Percentiles rank a stretch among this genome's conserved stretches.
Conservation (phyloP, 495 filamentous ascomycete species). For the Aspergillus mulundensis region DNA sequence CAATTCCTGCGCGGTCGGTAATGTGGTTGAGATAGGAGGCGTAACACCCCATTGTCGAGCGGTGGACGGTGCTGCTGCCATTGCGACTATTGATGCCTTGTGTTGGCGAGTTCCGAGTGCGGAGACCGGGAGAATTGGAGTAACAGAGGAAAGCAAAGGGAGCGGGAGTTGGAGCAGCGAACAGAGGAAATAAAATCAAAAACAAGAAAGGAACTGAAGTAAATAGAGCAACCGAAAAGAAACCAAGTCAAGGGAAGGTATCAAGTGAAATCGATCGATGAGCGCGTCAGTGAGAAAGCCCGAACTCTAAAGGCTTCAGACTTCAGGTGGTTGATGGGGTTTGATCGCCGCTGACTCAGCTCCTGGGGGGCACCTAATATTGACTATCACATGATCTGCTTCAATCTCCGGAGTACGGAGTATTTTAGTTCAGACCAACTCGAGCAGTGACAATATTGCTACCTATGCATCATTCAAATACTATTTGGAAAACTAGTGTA, state of each 20-base stretch:
- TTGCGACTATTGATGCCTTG: slow-evolving; percentile 38
- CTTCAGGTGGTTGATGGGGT: background rate
- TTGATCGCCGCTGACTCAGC: slow-evolving; percentile 18
- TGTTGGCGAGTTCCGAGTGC: slow-evolving; percentile 15
- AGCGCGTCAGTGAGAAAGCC: slow-evolving; percentile 5
- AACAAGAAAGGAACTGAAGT: background rate
- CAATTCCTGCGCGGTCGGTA: slow-evolving; percentile 72
- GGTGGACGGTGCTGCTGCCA: slow-evolving; percentile 42
- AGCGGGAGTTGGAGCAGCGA: background rate
- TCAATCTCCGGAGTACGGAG: background rate
- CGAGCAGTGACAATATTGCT: too few relatives aligned
- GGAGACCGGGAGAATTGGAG: slow-evolving; percentile 9
- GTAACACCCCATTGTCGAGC: slow-evolving; percentile 74
- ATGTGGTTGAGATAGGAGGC: slow-evolving; percentile 69
- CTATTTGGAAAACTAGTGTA: too few relatives aligned
- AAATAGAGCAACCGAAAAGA: background rate
- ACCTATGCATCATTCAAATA: too few relatives aligned
- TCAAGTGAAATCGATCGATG: slow-evolving; percentile 7
- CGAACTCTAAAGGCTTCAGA: slow-evolving; percentile 1
- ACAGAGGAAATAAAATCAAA: slow-evolving; percentile 3
- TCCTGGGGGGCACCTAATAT: background rate
- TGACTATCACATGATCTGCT: slow-evolving; percentile 7
- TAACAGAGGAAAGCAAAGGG: slow-evolving; percentile 3
- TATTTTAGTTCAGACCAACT: too few relatives aligned
- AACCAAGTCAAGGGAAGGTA: slow-evolving; percentile 10